Conservation (phyloP, 2,329 filamentous ascomycete genomes). For the Calonectria naviculata region DNA sequence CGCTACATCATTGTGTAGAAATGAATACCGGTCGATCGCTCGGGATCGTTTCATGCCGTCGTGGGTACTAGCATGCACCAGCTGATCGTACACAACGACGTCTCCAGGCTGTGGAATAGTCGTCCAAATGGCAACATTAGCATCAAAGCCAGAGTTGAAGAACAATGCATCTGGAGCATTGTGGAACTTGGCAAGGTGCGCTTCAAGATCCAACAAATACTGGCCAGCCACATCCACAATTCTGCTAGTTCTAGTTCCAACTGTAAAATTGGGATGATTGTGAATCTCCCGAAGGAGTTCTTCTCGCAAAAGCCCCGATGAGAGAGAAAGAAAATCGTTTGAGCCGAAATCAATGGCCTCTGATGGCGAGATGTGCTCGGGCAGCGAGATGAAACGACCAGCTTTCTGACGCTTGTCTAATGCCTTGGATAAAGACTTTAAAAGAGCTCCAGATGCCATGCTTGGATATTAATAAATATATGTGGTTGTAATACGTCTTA, state of each 20-base stretch:
- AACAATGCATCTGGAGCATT: slow-evolving; percentile 66
- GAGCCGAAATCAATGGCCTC: not conserved
- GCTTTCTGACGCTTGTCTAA: not conserved
- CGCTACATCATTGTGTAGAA: slow-evolving; percentile 57
- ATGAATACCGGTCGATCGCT: slow-evolving; percentile 56
- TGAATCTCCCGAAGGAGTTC: not conserved
- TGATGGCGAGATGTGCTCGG: not conserved
- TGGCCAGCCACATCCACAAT: not conserved
- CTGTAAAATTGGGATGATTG: not conserved
- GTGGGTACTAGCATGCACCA: slow-evolving; percentile 74
- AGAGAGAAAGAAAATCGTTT: not conserved
- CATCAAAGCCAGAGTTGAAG: slow-evolving; percentile 69
- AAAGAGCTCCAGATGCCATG: not conserved
- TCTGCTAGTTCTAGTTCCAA: not conserved
- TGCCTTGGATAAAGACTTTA: not conserved
- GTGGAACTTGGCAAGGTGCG: slow-evolving; percentile 63
- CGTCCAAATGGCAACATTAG: slow-evolving; percentile 62
- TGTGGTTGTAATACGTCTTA: not conserved
- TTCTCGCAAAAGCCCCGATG: not conserved
- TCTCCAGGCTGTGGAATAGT: slow-evolving; percentile 64
- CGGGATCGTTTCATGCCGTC: slow-evolving; percentile 71
- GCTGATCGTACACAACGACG: slow-evolving; percentile 71
- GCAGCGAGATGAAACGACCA: not conserved
- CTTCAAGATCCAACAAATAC: not conserved
- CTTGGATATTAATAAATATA: not conserved